Conservation (phyloP, 2,329 filamentous ascomycete genomes). For the Colletotrichum cereale region DNA sequence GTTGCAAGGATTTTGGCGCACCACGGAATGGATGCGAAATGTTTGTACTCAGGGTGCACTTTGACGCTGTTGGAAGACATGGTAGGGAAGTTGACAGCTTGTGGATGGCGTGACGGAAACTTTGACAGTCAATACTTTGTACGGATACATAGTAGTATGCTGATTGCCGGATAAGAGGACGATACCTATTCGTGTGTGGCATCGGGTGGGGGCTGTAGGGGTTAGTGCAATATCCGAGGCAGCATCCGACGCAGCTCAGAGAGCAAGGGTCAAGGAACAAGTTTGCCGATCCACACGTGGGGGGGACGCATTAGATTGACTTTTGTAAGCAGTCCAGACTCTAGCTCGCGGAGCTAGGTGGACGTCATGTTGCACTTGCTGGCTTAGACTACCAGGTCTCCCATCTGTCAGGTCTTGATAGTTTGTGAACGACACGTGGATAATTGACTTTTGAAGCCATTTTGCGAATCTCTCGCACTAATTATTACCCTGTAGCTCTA, state of each 20-base stretch:
- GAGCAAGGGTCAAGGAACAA: not conserved
- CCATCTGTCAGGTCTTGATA: not conserved
- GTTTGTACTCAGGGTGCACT: conserved; percentile 31
- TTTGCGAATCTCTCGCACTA: not conserved
- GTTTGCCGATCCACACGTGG: no score
- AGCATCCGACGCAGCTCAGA: not conserved
- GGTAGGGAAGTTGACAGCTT: not conserved
- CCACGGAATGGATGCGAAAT: conserved; percentile 55
- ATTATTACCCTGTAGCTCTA: no score
- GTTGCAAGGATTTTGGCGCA: conserved; percentile 47
- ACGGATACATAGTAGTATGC: no score
- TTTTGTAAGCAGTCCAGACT: not conserved
- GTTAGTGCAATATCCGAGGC: not conserved
- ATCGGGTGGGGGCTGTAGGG: conserved; percentile 9
- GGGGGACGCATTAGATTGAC: not conserved
- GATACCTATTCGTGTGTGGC: no score
- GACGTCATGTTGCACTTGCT: no score
- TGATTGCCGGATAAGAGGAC: not conserved
- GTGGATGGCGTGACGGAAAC: not conserved
- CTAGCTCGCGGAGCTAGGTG: no score
- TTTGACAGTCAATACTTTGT: not conserved
- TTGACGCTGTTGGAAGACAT: conserved; percentile 20
- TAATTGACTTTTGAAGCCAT: not conserved
- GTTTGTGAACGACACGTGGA: conserved; percentile 5
- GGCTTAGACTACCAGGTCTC: no score